Evolutionary conservation across 495 filamentous ascomycete species (phyloP).

Genomic region (Xylaria curta): DNA sequence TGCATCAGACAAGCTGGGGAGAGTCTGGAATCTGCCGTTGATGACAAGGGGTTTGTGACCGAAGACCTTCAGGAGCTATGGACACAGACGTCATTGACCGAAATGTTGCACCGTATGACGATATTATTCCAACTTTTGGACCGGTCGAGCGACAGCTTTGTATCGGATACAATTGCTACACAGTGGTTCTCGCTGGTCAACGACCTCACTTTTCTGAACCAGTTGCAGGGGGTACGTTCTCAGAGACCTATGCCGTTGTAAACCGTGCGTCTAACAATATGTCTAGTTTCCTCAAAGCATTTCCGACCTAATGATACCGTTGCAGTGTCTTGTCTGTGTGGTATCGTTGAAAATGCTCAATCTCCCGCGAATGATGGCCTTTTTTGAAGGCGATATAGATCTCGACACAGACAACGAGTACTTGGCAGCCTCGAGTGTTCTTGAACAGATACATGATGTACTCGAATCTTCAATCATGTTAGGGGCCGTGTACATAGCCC

Average conservation of each 20-base stretch:
- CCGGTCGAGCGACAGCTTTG: constrained; percentile 58
- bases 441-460: constrained; percentile 69
- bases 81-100: constrained; percentile 66
- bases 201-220: constrained; percentile 68
- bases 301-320: constrained; percentile 62
- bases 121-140: constrained; percentile 75
- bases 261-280: constrained; percentile 10
- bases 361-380: constrained; percentile 57
- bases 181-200: constrained; percentile 76
- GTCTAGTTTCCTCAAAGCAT: constrained; percentile 41
- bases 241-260: neutral
- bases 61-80: constrained; percentile 67
- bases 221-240: constrained; percentile 60
- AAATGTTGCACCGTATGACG: constrained; percentile 74
- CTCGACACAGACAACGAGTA: constrained; percentile 58
- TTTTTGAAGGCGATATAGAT: constrained; percentile 49
- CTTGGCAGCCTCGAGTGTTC: constrained; percentile 64
- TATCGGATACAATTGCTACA: constrained; percentile 62
- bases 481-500: constrained; percentile 60
- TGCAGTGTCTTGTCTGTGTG: constrained; percentile 72
- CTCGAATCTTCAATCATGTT: constrained; percentile 58
- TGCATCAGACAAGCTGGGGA: constrained; percentile 43
- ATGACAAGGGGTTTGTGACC: constrained; percentile 39
- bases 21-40: constrained; percentile 32
- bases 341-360: constrained; percentile 78